phyloP scores from a whole-genome alignment of 2,329 filamentous ascomycete species.

The Cryoendolithus antarcticus region DNA sequence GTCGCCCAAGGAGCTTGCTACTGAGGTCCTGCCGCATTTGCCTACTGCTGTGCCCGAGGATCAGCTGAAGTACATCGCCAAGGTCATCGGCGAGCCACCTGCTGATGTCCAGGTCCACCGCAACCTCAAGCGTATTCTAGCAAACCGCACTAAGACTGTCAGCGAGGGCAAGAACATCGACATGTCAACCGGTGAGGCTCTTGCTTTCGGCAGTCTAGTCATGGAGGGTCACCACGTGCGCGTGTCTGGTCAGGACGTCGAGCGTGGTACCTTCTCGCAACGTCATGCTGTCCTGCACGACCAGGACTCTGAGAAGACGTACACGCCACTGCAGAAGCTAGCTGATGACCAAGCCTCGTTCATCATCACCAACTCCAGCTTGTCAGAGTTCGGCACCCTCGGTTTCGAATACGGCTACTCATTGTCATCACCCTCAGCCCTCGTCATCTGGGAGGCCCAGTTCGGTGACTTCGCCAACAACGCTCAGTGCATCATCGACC shows the following conservation, averaged over 20 bases:
- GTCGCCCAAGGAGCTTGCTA: constrained; percentile 92
- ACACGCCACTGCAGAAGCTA: constrained; percentile 82
- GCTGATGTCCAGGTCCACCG: constrained; percentile 83
- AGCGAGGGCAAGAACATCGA: constrained; percentile 89
- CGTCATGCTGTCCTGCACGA: constrained; percentile 95
- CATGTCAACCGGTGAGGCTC: constrained; percentile 91
- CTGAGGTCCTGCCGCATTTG: constrained; percentile 83
- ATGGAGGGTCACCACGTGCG: constrained; percentile 93
- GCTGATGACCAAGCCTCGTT: constrained; percentile 89
- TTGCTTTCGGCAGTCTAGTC: constrained; percentile 86
- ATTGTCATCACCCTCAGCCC: constrained; percentile 84
- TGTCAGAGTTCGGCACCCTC: constrained; percentile 60
- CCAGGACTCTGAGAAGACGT: constrained; percentile 85
- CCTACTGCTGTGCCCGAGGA: constrained; percentile 67
- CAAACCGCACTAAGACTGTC: constrained; percentile 81
- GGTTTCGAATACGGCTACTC: constrained; percentile 99
- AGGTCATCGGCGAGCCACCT: constrained; percentile 64
- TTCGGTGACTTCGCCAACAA: constrained; percentile 99
- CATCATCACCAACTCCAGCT: constrained; percentile 91
- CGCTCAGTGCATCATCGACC: constrained; percentile 96
- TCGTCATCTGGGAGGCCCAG: constrained; percentile 99
- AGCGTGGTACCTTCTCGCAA: constrained; percentile 98
- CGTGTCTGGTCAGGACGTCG: constrained; percentile 95
- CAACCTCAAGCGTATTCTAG: constrained; percentile 93
- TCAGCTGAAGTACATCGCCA: constrained; percentile 68